Percentiles rank a stretch among this genome's conserved stretches.
Conservation (phyloP, 2,329 filamentous ascomycete genomes). For the Pseudogymnoascus sp. region DNA sequence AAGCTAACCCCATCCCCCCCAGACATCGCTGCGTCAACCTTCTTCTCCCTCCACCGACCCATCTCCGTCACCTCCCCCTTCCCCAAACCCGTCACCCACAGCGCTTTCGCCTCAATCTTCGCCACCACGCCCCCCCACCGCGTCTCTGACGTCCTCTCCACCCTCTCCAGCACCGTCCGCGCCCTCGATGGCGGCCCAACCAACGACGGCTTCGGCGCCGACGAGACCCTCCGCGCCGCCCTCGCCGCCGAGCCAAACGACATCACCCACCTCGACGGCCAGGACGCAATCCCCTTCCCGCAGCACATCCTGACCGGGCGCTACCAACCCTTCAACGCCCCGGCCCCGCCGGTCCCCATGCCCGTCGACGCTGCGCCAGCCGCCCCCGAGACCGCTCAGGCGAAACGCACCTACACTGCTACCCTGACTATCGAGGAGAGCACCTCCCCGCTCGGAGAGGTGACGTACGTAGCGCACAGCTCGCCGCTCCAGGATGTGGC, state of each 20-base stretch:
- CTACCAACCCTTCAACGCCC: constrained; percentile 74
- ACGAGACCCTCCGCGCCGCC: constrained; percentile 31
- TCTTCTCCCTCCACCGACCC: constrained; percentile 92
- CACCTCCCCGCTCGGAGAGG: constrained; percentile 48
- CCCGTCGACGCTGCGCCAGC: constrained; percentile 31
- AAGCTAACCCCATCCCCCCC: constrained; percentile 16
- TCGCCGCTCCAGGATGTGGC: constrained; percentile 47
- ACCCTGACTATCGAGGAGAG: constrained; percentile 61
- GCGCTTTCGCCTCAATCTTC: constrained; percentile 81
- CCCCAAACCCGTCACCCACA: constrained; percentile 61
- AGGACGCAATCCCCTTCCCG: constrained; percentile 50
- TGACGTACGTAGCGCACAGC: constrained; percentile 53
- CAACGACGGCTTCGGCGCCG: constrained; percentile 22
- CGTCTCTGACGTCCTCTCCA: constrained; percentile 54
- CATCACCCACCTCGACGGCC: constrained; percentile 44
- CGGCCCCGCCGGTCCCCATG: constrained; percentile 66
- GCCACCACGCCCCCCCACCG: constrained; percentile 44
- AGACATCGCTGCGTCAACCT: constrained; percentile 85
- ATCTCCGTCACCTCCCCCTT: constrained; percentile 81
- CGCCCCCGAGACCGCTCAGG: constrained; percentile 26
- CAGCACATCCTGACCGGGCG: constrained; percentile 60
- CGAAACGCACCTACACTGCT: constrained; percentile 51
- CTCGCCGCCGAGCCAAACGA: constrained; percentile 41
- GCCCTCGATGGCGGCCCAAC: constrained; percentile 41
- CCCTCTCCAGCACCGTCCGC: constrained; percentile 52